A percentile compares a stretch with the other conserved stretches of the same genome.
Conservation (phyloP, 1,284 basidiomycete genomes). For the Nidula niveotomentosa region DNA sequence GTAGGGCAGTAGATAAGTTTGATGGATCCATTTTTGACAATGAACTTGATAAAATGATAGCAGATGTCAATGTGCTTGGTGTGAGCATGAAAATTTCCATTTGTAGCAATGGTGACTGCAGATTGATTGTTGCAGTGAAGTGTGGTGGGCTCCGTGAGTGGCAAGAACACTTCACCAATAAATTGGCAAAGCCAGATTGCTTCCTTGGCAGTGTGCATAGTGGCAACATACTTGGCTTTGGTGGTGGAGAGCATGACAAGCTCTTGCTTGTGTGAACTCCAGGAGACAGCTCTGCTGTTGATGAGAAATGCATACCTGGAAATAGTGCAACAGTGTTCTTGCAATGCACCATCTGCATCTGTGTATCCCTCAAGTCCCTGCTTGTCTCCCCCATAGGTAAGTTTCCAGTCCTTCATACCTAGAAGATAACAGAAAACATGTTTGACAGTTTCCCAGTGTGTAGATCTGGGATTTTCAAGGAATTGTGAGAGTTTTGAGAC, state of each 20-base stretch:
- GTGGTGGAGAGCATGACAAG: conserved; percentile 25
- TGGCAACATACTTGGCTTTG: no score
- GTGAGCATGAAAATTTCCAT: not conserved
- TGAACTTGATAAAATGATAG: not conserved
- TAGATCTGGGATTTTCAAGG: conserved; percentile 11
- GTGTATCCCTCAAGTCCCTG: conserved; percentile 13
- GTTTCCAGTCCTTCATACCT: conserved; percentile 12
- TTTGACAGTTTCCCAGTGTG: conserved; percentile 18
- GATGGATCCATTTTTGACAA: not conserved
- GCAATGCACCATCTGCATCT: conserved; percentile 18
- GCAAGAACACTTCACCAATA: not conserved
- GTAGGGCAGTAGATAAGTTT: not conserved
- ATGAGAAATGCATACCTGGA: conserved; percentile 27
- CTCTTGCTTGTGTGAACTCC: conserved; percentile 24
- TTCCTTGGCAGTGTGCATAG: conserved; percentile 26
- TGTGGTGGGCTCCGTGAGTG: not conserved
- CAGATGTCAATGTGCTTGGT: not conserved
- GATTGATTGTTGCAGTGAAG: not conserved
- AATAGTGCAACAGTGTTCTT: conserved; percentile 9
- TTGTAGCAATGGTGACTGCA: not conserved
- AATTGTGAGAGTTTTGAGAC: conserved; percentile 16
- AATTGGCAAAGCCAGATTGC: conserved; percentile 10
- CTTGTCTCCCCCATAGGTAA: conserved; percentile 7
- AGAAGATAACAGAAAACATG: conserved; percentile 22
- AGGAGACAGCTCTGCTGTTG: conserved; percentile 6